A percentile compares a stretch with the other conserved stretches of the same genome.
Evolutionary conservation across 257 asterid species (phyloP).

Genomic region (Lycium ferocissimum): DNA sequence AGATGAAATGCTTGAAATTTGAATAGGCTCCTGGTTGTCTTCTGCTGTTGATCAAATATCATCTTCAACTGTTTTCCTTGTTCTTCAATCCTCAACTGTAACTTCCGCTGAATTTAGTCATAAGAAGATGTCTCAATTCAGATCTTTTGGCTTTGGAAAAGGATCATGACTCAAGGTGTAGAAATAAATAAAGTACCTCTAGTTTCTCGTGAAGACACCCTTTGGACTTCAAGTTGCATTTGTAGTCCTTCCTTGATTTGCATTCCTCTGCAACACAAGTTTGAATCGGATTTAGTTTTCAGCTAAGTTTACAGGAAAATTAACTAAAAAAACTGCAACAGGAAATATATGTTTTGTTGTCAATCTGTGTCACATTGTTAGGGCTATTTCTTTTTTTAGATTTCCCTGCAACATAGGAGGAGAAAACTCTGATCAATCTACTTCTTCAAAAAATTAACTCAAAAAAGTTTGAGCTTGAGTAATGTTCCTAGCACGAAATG

Average conservation of each 20-base stretch:
- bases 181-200: conserved; percentile 57
- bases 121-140: not conserved
- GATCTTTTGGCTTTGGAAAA: not conserved
- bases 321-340: not conserved
- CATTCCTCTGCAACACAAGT: conserved; percentile 46
- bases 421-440: too few species aligned
- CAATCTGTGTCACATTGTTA: conserved; percentile 45
- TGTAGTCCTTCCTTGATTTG: conserved; percentile 25
- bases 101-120: conserved; percentile 53
- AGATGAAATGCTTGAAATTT: conserved; percentile 33
- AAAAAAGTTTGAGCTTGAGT: too few species aligned
- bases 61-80: conserved; percentile 64
- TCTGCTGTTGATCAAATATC: conserved; percentile 72
- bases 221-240: conserved; percentile 27
- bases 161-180: not conserved
- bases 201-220: conserved; percentile 38
- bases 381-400: conserved; percentile 52
- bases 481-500: too few species aligned
- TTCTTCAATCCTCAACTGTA: conserved; percentile 78
- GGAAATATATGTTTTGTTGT: conserved; percentile 52
- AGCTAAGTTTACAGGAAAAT: not conserved
- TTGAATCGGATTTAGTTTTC: not conserved
- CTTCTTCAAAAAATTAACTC: too few species aligned
- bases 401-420: conserved; percentile 63
- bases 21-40: conserved; percentile 43